Evolutionary conservation across 2,329 filamentous ascomycete species (phyloP), one percentile per base, ranked within the genome.

Genomic region (Verticillium alfalfae): DNA sequence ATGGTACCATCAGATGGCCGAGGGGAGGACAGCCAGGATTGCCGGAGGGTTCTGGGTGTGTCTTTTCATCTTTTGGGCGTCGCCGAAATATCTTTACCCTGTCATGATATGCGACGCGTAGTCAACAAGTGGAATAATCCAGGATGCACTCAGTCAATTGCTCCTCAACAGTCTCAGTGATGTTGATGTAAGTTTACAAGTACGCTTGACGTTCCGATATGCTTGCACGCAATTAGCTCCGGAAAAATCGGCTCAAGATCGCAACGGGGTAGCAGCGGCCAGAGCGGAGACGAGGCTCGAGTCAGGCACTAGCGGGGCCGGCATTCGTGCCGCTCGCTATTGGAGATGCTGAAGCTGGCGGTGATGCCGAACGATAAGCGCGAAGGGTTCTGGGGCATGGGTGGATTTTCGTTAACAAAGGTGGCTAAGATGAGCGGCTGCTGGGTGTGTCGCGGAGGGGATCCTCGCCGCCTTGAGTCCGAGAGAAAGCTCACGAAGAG

Each of bases 41-140:
- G 37, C 61, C 2, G 64, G 64, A 2, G 58, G 59, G 13, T 0
- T 36, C 1, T 66, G 64, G 64, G 61, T 61, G 5, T 63, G 58
- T 3, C 15, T 31, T 2, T 66, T 56, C 52, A 36, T 60, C 2
- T 63, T 62, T 45, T 66, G 61, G 57, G 2, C 59, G 13, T 8
- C 13, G 10, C 63, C 63, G 0, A 66, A 63, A 45, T 60, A 45
- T 9, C 18, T 41, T 2, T 31, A 31, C 37, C 36, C 56, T 9
- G 45, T 52, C 18, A 52, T 52, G 45, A 22, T 52, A 22, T 52
- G 45, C 10, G 9, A 6, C 9, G 18, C 8, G 3, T 52, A 52
- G 18, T 52, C 10, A 9, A 18, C 16, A 18, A 52, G 18, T 52
- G 12, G 3, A 26, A 52, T 22, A 52, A 18, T 13, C 12, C 39